These are phyloP conservation scores for Dentiscutata heterogama DNA, from an alignment of 371 early-diverging fungal genomes.

Conservation along the genomic window DNA sequence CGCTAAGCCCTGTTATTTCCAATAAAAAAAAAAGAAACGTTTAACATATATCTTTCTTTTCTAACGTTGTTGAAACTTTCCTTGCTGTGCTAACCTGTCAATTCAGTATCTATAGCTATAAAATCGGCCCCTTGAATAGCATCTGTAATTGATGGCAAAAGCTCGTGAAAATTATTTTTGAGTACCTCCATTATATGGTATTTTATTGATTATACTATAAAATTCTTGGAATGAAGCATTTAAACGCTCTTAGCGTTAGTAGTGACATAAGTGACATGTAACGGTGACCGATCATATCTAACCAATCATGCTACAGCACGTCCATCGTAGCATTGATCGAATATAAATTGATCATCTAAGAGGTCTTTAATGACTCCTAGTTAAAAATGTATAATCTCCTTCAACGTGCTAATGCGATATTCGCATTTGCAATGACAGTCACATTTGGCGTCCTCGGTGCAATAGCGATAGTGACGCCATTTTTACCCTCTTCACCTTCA, in stretches of 20 bases:
- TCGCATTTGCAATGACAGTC: constrained; percentile 42
- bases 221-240: no score
- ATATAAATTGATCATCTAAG: no score
- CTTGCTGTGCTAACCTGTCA: constrained; percentile 58
- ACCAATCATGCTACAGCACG: no score
- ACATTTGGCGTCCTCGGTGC: constrained; percentile 27
- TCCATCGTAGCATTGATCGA: no score
- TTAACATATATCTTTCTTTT: neutral
- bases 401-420: constrained; percentile 36
- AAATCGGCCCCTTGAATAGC: constrained; percentile 65
- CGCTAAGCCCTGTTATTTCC: constrained; percentile 35
- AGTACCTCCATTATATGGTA: constrained; percentile 65
- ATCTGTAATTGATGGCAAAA: constrained; percentile 54
- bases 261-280: no score
- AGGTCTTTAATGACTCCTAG: no score
- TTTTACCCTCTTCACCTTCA: constrained; percentile 27
- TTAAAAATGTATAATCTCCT: constrained; percentile 35
- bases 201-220: no score
- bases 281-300: no score
- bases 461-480: constrained; percentile 33
- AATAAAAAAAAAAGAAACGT: neutral
- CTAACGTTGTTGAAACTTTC: no score
- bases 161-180: constrained; percentile 58
- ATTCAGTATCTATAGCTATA: constrained; percentile 72
- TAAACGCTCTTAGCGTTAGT: no score